Percentiles rank a stretch among this genome's conserved stretches.
phyloP scores from a whole-genome alignment of 768 basidiomycete species.

The Rhodotorula taiwanensis region DNA sequence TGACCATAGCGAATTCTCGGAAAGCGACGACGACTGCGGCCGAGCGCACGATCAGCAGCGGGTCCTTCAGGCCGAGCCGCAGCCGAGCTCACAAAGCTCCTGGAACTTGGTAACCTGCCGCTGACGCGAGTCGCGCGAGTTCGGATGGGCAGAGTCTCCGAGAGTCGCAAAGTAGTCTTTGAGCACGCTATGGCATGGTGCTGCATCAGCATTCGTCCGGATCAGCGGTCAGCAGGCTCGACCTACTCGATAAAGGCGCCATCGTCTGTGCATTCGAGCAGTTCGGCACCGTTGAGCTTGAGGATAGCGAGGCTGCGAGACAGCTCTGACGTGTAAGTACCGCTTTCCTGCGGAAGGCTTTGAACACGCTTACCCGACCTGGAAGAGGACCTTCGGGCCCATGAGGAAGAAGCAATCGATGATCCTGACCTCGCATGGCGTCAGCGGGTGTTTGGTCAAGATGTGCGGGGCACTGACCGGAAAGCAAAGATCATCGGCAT shows the following conservation, averaged over 20 bases:
- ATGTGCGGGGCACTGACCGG: slow-evolving; percentile 46
- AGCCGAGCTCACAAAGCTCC: slow-evolving; percentile 51
- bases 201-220: not conserved
- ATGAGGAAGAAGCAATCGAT: slow-evolving; percentile 62
- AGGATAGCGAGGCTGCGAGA: slow-evolving; percentile 70
- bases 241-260: slow-evolving; percentile 87
- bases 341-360: too few species aligned
- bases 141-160: slow-evolving; percentile 87
- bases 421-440: slow-evolving; percentile 9
- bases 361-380: too few species aligned
- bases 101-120: slow-evolving; percentile 96
- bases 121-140: slow-evolving; percentile 75
- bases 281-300: slow-evolving; percentile 90
- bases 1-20: slow-evolving; percentile 85
- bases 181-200: slow-evolving; percentile 61
- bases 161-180: slow-evolving; percentile 88
- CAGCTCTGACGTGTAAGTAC: too few species aligned
- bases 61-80: not conserved
- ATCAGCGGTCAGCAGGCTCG: too few species aligned
- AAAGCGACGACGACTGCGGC: slow-evolving; percentile 80
- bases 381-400: slow-evolving; percentile 97
- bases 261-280: slow-evolving; percentile 90
- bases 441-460: not conserved
- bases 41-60: not conserved
- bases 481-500: slow-evolving; percentile 83